Conservation (phyloP, 495 filamentous ascomycete genomes). For the Amphirosellinia nigrospora region DNA sequence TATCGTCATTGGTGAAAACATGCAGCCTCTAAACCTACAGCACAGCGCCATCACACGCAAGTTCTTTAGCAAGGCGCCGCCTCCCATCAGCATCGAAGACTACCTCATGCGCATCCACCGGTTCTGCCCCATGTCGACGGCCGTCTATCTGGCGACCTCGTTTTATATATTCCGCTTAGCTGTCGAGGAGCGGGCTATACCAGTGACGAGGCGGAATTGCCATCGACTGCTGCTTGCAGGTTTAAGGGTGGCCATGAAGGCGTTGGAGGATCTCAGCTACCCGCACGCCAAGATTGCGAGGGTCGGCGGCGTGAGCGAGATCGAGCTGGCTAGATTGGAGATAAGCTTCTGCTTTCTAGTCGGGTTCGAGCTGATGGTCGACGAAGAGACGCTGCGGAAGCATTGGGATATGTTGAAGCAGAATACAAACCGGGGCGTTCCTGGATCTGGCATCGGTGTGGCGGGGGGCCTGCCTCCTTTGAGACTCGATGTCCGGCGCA, state of each 20-base stretch:
- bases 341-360: conserved; percentile 88
- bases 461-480: background rate
- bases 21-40: conserved; percentile 69
- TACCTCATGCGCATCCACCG: conserved; percentile 86
- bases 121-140: conserved; percentile 95
- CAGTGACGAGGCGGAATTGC: conserved; percentile 79
- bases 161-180: conserved; percentile 86
- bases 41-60: conserved; percentile 82
- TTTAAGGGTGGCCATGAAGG: conserved; percentile 88
- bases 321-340: conserved; percentile 81
- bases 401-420: conserved; percentile 58
- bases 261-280: conserved; percentile 87
- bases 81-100: conserved; percentile 78
- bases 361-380: conserved; percentile 80
- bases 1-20: conserved; percentile 64
- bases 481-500: conserved; percentile 11
- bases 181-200: conserved; percentile 72
- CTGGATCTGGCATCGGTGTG: conserved; percentile 36
- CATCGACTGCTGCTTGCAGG: conserved; percentile 87
- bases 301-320: conserved; percentile 85
- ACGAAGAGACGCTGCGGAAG: conserved; percentile 62
- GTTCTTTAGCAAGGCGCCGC: conserved; percentile 88
- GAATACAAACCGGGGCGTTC: background rate
- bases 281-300: conserved; percentile 81
- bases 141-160: conserved; percentile 90